Percentiles rank a stretch among this genome's conserved stretches.
Evolutionary conservation across 805 yeast species (phyloP).

Genomic region (Pichia ethanolica): DNA sequence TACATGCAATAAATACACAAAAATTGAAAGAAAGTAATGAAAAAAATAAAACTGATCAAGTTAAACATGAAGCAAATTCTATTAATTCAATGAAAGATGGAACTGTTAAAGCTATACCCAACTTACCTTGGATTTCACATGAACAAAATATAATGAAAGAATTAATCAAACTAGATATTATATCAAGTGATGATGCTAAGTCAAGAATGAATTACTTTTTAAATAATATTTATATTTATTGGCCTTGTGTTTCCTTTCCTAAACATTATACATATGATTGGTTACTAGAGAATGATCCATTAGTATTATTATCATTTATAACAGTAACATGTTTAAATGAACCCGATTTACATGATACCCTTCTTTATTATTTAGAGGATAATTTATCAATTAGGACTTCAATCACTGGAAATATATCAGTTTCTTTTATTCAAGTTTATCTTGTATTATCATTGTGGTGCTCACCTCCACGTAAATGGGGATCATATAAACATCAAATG

Average conservation of each 20-base stretch:
- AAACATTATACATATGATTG: slow-evolving; percentile 31
- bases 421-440: slow-evolving; percentile 35
- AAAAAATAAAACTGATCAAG: background rate
- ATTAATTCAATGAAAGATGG: slow-evolving; percentile 32
- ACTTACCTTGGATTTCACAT: slow-evolving; percentile 30
- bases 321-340: slow-evolving; percentile 42
- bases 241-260: slow-evolving; percentile 43
- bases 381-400: slow-evolving; percentile 37
- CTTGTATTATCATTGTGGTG: slow-evolving; percentile 45
- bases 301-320: slow-evolving; percentile 36
- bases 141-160: slow-evolving; percentile 33
- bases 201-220: slow-evolving; percentile 31
- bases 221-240: slow-evolving; percentile 34
- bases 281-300: slow-evolving; percentile 35
- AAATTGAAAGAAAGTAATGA: background rate
- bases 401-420: slow-evolving; percentile 37
- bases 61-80: slow-evolving; percentile 22
- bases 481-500: slow-evolving; percentile 47
- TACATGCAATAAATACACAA: slow-evolving; percentile 19
- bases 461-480: slow-evolving; percentile 44
- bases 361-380: slow-evolving; percentile 38
- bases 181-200: slow-evolving; percentile 30
- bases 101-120: slow-evolving; percentile 25
- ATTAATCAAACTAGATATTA: slow-evolving; percentile 29
- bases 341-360: slow-evolving; percentile 34